A percentile compares a stretch with the other conserved stretches of the same genome.
phyloP scores from a whole-genome alignment of 139 green algal species.

The Closterium sp. region DNA sequence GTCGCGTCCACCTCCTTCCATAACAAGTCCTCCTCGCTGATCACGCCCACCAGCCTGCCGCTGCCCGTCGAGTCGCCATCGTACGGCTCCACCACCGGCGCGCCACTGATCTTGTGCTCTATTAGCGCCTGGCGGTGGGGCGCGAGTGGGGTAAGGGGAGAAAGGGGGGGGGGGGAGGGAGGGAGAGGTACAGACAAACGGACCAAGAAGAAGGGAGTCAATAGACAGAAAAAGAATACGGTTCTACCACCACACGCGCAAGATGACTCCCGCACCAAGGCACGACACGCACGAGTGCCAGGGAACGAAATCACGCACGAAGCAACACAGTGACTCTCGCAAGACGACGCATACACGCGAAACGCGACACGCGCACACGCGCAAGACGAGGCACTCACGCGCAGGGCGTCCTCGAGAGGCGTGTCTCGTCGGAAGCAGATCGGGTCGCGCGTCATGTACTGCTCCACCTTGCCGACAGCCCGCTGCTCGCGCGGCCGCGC shows the following conservation, averaged over 20 bases:
- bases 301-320: too few relatives aligned
- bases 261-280: too few relatives aligned
- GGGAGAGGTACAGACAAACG: too few relatives aligned
- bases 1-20: slow-evolving; percentile 8
- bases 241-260: too few relatives aligned
- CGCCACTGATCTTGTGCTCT: slow-evolving; percentile 3
- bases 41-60: slow-evolving; percentile 1
- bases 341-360: too few relatives aligned
- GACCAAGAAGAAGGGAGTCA: too few relatives aligned
- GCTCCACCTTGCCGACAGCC: neutral
- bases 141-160: too few relatives aligned
- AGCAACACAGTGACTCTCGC: too few relatives aligned
- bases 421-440: neutral
- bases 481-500: neutral
- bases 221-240: too few relatives aligned
- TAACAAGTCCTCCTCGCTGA: neutral
- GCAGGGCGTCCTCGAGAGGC: neutral
- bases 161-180: too few relatives aligned
- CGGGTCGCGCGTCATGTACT: neutral
- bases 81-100: slow-evolving; percentile 5
- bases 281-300: too few relatives aligned
- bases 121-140: neutral
- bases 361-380: too few relatives aligned
- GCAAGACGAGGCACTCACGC: neutral
- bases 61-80: neutral